Base-by-base conservation (phyloP, 306 rosid species). In the Abrus pulchellus region DNA sequence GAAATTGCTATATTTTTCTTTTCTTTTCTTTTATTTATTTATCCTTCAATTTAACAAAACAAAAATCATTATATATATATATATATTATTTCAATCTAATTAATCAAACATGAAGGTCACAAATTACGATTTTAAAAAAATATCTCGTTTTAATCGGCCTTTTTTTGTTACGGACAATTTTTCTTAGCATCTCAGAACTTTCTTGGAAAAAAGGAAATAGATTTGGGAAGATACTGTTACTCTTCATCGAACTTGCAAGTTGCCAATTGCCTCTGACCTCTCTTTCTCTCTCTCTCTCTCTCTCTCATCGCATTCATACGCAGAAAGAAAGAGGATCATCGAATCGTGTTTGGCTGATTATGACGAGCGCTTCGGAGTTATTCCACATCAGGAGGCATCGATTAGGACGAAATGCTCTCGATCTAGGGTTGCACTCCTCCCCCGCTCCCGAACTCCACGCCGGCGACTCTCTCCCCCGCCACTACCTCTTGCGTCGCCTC, bases 361-460 rank as follows among this genome's bases (percentile, higher is more conserved):
- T 94, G 97, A 89, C 99, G 95, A 94, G 97, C 93, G 99, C 97
- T 81, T 90, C 92, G 72, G 99, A 94, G 89, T 85, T 94, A 9
- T 93, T 91, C 79, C 62, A 81, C 84, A 77, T 13, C 63, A 72
- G 99, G 77, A 90, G 99, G 84, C 92, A 88, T 69, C 94, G 99
- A 38, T 78, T 78, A 45, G 97, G 90, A 71, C 97, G 99, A 52
- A 72, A 76, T 72, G 28, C 70, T 56, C 38, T 67, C 74, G 83
- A 75, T 68, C 83, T 84, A 8, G 84, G 80, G 63, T 72, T 90
- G 81, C 90, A 86, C 41, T 64, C 86, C 27, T 61, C 60, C 5
- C 72, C 84, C 6, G 36, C 54, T 72, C 69, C 76, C 1, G 54
- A 72, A 7, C 65, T 67, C 81, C 78, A 76, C 66, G 85, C 80